phyloP scores from a whole-genome alignment of 495 filamentous ascomycete species.

The Annulohypoxylon bovei region DNA sequence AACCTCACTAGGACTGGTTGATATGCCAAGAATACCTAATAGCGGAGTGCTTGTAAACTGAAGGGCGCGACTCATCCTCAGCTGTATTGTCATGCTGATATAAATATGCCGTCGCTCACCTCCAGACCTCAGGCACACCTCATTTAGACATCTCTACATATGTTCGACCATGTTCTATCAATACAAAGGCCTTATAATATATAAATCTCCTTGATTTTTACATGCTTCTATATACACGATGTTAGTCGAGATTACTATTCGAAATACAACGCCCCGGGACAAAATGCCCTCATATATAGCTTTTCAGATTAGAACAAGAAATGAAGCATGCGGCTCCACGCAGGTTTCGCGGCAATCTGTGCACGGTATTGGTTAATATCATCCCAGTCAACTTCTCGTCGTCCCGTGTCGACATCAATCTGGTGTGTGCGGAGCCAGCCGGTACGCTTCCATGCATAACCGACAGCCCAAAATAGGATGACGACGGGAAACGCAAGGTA shows the following conservation, averaged over 20 bases:
- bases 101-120: neutral
- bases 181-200: neutral
- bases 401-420: conserved; percentile 72
- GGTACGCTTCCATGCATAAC: conserved; percentile 69
- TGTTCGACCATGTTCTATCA: neutral
- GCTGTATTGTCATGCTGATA: neutral
- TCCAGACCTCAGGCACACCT: neutral
- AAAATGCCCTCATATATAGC: neutral
- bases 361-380: conserved; percentile 59
- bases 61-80: neutral
- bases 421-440: conserved; percentile 63
- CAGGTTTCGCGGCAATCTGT: conserved; percentile 57
- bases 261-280: neutral
- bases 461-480: conserved; percentile 63
- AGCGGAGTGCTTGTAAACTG: neutral
- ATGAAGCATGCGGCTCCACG: conserved; percentile 60
- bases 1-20: neutral
- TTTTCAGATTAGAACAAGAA: conserved; percentile 55
- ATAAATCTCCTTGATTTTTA: neutral
- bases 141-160: neutral
- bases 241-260: neutral
- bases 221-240: conserved; percentile 10
- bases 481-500: conserved; percentile 71
- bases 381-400: conserved; percentile 67
- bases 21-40: neutral